These are phyloP conservation scores for Hypoxylon sp. DNA, from an alignment of 2,329 filamentous ascomycete species.

Conservation along the genomic window DNA sequence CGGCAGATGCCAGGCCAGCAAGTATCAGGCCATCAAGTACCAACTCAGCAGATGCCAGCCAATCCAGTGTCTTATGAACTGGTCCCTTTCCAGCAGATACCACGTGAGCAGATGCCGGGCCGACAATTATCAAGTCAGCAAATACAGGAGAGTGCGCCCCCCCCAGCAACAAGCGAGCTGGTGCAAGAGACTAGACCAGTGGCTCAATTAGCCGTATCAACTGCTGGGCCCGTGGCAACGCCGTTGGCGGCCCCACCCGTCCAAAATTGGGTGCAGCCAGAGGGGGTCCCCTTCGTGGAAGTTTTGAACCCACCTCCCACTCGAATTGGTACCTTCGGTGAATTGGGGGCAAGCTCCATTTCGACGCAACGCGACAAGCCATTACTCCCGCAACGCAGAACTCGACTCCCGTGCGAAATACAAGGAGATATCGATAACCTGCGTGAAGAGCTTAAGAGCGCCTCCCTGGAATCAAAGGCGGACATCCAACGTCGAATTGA, in stretches of 20 bases:
- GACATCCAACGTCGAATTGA: slow-evolving; percentile 13
- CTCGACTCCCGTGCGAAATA: slow-evolving; percentile 35
- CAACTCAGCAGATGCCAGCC: neutral
- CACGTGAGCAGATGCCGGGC: neutral
- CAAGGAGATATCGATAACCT: slow-evolving; percentile 19
- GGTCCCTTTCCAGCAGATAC: neutral
- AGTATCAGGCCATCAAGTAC: neutral
- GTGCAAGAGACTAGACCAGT: neutral
- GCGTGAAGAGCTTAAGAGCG: slow-evolving; percentile 3
- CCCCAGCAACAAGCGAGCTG: neutral
- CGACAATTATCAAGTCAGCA: neutral
- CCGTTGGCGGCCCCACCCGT: slow-evolving; percentile 1
- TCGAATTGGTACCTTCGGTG: slow-evolving; percentile 9
- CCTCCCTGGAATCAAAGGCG: neutral
- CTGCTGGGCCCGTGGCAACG: neutral
- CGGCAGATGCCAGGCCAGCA: neutral
- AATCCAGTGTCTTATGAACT: neutral
- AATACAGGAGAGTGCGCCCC: neutral
- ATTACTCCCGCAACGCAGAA: slow-evolving; percentile 21
- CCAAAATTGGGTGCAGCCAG: slow-evolving; percentile 9
- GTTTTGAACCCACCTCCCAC: slow-evolving; percentile 27
- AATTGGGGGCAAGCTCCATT: neutral
- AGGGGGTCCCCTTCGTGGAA: slow-evolving; percentile 13
- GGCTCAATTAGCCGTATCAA: neutral
- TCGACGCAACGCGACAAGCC: slow-evolving; percentile 11